Percentiles rank a stretch among this genome's conserved stretches.
Evolutionary conservation across 805 yeast species (phyloP).

Genomic region (Schizosaccharomyces japonicus): DNA sequence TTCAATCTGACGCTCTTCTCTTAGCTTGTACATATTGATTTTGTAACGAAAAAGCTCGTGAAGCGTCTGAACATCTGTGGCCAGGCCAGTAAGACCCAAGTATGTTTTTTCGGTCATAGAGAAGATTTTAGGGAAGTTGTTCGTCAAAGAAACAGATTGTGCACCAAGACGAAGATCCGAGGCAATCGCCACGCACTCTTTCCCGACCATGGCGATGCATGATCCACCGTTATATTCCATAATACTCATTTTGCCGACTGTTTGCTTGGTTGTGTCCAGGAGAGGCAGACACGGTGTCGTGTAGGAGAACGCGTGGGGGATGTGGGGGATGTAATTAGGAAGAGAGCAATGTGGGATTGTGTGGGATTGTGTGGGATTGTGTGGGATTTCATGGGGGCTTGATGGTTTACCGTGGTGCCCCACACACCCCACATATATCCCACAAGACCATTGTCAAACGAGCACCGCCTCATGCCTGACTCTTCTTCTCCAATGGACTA

Average conservation of each 20-base stretch:
- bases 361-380: no score
- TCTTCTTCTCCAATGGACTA: no score
- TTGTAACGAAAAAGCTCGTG: slow-evolving; percentile 56
- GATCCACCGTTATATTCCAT: slow-evolving; percentile 40
- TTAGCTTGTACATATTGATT: slow-evolving; percentile 66
- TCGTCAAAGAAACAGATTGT: slow-evolving; percentile 78
- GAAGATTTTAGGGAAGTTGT: slow-evolving; percentile 81
- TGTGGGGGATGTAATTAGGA: no score
- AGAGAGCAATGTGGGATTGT: no score
- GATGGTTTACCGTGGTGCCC: no score
- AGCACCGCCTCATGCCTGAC: no score
- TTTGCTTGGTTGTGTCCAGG: no score
- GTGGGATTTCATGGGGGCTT: no score
- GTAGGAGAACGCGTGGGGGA: no score
- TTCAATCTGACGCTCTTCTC: slow-evolving; percentile 78
- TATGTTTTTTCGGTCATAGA: slow-evolving; percentile 56
- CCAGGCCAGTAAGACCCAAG: slow-evolving; percentile 83
- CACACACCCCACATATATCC: no score
- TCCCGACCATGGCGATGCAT: slow-evolving; percentile 96
- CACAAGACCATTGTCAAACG: no score
- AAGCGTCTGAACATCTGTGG: slow-evolving; percentile 76
- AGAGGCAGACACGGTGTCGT: no score
- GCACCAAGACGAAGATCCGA: slow-evolving; percentile 82
- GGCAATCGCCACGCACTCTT: slow-evolving; percentile 94
- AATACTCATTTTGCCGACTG: slow-evolving; percentile 5